Evolutionary conservation across 2,329 filamentous ascomycete species (phyloP).

Genomic region (Fusarium longipes): DNA sequence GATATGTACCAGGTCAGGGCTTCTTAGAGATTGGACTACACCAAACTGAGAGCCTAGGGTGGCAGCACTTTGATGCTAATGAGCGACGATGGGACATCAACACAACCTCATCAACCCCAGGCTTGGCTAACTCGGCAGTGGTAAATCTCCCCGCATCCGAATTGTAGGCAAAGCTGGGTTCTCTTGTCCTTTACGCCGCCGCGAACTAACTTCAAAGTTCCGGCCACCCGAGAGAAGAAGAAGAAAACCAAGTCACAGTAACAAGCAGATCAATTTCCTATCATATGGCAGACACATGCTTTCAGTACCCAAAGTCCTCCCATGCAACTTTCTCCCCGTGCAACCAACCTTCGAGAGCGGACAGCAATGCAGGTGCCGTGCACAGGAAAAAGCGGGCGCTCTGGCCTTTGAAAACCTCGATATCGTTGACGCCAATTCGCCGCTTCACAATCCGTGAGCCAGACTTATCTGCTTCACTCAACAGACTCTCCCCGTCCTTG

Average conservation of each 20-base stretch:
- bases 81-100: background rate
- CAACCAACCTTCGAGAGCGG: conserved; percentile 62
- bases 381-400: conserved; percentile 65
- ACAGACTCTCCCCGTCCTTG: conserved; percentile 51
- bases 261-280: background rate
- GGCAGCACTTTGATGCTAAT: background rate
- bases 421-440: conserved; percentile 56
- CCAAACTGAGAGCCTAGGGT: background rate
- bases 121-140: conserved; percentile 17
- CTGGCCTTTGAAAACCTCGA: conserved; percentile 54
- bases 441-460: conserved; percentile 52
- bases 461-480: conserved; percentile 50
- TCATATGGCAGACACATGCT: background rate
- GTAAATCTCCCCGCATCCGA: conserved; percentile 29
- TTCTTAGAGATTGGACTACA: background rate
- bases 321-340: conserved; percentile 64
- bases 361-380: conserved; percentile 57
- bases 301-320: conserved; percentile 72
- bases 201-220: conserved; percentile 18
- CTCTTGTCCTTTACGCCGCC: conserved; percentile 28
- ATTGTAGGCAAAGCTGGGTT: conserved; percentile 9
- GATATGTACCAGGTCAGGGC: background rate
- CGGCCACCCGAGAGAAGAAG: conserved; percentile 22
- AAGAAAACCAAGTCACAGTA: conserved; percentile 1
- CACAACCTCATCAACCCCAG: conserved; percentile 25